Conservation (phyloP, 345 rosid genomes). For the Euclidium syriacum region DNA sequence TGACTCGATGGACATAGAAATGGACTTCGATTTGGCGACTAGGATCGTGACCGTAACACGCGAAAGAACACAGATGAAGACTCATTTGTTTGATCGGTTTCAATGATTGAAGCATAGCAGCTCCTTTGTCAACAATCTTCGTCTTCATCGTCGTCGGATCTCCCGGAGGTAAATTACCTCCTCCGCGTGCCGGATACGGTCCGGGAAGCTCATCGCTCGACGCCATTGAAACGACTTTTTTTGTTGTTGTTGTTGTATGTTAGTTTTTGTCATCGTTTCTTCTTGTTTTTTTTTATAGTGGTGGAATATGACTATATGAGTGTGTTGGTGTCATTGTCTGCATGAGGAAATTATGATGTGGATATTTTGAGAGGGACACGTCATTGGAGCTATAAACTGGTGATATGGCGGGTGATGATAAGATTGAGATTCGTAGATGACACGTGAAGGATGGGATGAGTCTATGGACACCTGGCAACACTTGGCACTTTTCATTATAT, state of each 20-base stretch:
- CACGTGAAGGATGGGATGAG: slow-evolving; percentile 3
- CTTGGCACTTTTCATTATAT: not conserved
- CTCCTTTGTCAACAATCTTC: slow-evolving; percentile 43
- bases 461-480: slow-evolving; percentile 15
- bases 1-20: slow-evolving; percentile 47
- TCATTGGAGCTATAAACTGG: not conserved
- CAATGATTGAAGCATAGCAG: slow-evolving; percentile 50
- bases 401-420: not conserved
- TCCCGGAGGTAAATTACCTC: slow-evolving; percentile 36
- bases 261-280: not conserved
- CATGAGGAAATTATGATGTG: slow-evolving; percentile 11
- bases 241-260: not conserved
- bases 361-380: slow-evolving; percentile 5
- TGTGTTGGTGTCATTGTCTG: slow-evolving; percentile 18
- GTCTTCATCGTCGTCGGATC: slow-evolving; percentile 39
- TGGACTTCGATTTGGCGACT: slow-evolving; percentile 65
- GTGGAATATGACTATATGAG: not conserved
- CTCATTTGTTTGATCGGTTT: slow-evolving; percentile 55
- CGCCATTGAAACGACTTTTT: slow-evolving; percentile 1
- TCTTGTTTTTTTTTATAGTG: not conserved
- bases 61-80: slow-evolving; percentile 66
- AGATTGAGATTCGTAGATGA: not conserved
- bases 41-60: slow-evolving; percentile 63
- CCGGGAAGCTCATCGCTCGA: slow-evolving; percentile 33
- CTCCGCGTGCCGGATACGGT: slow-evolving; percentile 24